Conservation (phyloP, 768 basidiomycete genomes). For the Neoboletus brunneissimus region DNA sequence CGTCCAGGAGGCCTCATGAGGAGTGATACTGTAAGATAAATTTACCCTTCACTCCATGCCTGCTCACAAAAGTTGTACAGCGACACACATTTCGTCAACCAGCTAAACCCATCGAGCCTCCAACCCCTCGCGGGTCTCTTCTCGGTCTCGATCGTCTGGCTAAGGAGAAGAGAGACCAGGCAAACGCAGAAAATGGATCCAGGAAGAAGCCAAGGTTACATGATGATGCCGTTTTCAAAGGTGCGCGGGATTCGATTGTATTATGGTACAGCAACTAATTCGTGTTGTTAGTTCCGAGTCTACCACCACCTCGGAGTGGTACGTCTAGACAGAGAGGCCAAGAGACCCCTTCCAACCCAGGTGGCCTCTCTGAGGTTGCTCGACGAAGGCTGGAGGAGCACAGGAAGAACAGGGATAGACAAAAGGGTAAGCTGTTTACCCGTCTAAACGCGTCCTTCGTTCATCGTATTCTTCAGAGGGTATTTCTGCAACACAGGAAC, state of each 20-base stretch:
- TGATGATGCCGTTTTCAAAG: slow-evolving; percentile 81
- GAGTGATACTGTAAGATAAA: slow-evolving; percentile 53
- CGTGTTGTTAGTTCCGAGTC: slow-evolving; percentile 65
- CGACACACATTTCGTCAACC: slow-evolving; percentile 80
- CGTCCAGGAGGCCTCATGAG: slow-evolving; percentile 77
- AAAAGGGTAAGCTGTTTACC: slow-evolving; percentile 45
- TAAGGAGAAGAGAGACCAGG: slow-evolving; percentile 76
- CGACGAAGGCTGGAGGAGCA: slow-evolving; percentile 74
- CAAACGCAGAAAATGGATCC: slow-evolving; percentile 40
- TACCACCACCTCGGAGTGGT: slow-evolving; percentile 58
- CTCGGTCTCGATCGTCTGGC: slow-evolving; percentile 89
- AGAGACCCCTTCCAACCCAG: slow-evolving; percentile 92
- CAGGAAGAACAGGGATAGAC: slow-evolving; percentile 64
- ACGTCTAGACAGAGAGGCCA: slow-evolving; percentile 73
- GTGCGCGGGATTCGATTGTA: slow-evolving; percentile 38
- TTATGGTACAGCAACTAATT: background rate
- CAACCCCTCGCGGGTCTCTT: slow-evolving; percentile 73
- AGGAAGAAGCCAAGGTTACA: slow-evolving; percentile 65
- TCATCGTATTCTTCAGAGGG: slow-evolving; percentile 50
- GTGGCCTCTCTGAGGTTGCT: slow-evolving; percentile 79
- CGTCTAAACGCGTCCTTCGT: background rate
- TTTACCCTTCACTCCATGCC: background rate
- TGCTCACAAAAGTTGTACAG: slow-evolving; percentile 36
- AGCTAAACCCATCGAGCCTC: slow-evolving; percentile 67
- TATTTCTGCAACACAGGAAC: slow-evolving; percentile 58